Evolutionary conservation across 805 yeast species (phyloP).

Genomic region (Metschnikowia santaceciliae): DNA sequence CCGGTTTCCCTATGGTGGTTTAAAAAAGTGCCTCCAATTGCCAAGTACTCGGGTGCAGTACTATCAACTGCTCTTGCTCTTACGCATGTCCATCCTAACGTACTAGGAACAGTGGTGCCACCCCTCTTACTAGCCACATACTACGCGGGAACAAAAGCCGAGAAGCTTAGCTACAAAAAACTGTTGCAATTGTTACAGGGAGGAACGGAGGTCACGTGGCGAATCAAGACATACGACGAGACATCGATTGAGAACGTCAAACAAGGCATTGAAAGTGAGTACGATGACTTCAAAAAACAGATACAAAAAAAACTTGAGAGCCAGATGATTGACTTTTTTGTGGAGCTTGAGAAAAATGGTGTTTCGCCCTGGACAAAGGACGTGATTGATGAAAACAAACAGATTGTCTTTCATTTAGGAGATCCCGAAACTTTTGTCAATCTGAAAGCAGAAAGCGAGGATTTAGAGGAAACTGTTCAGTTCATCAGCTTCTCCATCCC

Average conservation of each 20-base stretch:
- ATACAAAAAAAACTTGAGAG: constrained; percentile 23
- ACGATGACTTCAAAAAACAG: constrained; percentile 31
- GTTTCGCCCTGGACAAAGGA: background rate
- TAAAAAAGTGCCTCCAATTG: constrained; percentile 21
- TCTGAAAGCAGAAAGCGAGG: constrained; percentile 19
- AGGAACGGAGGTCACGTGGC: constrained; percentile 6
- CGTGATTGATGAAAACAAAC: constrained; percentile 32
- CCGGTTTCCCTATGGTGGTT: constrained; percentile 26
- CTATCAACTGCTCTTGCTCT: constrained; percentile 25
- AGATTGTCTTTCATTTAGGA: constrained; percentile 25
- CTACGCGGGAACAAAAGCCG: constrained; percentile 18
- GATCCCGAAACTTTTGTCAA: constrained; percentile 16
- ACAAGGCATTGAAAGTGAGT: constrained; percentile 36
- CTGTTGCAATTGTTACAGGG: constrained; percentile 16
- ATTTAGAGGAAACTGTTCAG: constrained; percentile 1
- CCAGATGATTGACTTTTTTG: constrained; percentile 27
- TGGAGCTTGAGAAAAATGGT: constrained; percentile 10
- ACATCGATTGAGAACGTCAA: constrained; percentile 26
- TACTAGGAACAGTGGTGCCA: constrained; percentile 34
- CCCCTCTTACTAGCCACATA: constrained; percentile 30
- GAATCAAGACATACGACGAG: constrained; percentile 31
- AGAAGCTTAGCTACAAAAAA: constrained; percentile 10
- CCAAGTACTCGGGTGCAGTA: constrained; percentile 28
- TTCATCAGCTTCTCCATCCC: constrained; percentile 37
- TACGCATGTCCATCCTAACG: constrained; percentile 35